These are phyloP conservation scores for Kwoniella botswanensis DNA, from an alignment of 768 basidiomycete species.

Conservation along the genomic window DNA sequence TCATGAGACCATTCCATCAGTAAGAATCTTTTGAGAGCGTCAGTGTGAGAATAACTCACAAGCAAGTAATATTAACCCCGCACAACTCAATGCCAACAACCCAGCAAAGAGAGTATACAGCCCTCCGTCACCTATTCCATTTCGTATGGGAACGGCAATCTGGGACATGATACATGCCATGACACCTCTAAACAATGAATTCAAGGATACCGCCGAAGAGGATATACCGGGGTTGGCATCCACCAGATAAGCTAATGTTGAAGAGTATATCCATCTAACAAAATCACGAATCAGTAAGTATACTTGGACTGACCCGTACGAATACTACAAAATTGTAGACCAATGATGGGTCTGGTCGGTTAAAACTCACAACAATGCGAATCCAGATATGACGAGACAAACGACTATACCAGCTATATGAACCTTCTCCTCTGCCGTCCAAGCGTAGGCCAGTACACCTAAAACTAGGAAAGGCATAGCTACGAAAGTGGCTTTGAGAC, in stretches of 20 bases:
- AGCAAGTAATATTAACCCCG: constrained; percentile 68
- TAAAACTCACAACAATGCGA: constrained; percentile 70
- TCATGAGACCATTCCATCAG: not conserved
- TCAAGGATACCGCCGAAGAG: constrained; percentile 71
- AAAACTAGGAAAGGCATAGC: constrained; percentile 69
- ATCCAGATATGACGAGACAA: constrained; percentile 73
- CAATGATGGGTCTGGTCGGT: constrained; percentile 2
- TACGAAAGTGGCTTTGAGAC: constrained; percentile 67
- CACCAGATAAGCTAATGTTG: constrained; percentile 80
- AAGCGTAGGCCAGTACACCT: constrained; percentile 72
- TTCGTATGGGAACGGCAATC: constrained; percentile 73
- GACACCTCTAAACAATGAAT: constrained; percentile 75
- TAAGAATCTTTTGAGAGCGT: not conserved
- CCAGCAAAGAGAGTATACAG: constrained; percentile 73
- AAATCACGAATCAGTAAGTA: not conserved
- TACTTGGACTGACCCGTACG: too few species aligned
- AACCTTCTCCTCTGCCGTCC: constrained; percentile 70
- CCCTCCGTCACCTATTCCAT: constrained; percentile 77
- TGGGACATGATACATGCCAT: constrained; percentile 73
- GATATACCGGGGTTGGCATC: constrained; percentile 84
- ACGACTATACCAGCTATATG: constrained; percentile 73
- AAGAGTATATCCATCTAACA: constrained; percentile 67
- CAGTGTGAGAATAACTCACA: constrained; percentile 57
- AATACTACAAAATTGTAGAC: too few species aligned
- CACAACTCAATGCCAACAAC: constrained; percentile 64